Evolutionary conservation across 2,329 filamentous ascomycete species (phyloP).

Genomic region (Paecilomyces fulvus): DNA sequence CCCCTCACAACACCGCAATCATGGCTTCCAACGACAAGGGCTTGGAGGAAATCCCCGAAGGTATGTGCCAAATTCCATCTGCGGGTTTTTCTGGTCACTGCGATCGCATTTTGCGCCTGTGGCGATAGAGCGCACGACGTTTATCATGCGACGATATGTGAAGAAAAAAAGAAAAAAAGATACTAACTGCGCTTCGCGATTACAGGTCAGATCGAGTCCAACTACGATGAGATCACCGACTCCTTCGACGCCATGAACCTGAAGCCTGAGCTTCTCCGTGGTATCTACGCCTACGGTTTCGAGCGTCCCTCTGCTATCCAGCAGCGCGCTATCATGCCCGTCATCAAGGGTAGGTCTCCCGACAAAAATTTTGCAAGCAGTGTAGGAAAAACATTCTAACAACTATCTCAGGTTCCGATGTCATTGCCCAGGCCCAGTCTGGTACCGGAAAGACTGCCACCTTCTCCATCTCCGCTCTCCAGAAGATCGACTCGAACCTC

Average conservation of each 20-base stretch:
- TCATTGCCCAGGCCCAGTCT: conserved; percentile 98
- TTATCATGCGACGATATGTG: neutral
- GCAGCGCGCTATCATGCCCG: conserved; percentile 99
- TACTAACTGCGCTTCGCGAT: neutral
- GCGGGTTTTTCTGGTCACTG: conserved; percentile 4
- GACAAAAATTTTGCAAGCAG: neutral
- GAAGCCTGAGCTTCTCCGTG: conserved; percentile 94
- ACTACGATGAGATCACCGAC: conserved; percentile 99
- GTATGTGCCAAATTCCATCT: conserved; percentile 49
- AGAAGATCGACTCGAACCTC: conserved; percentile 92
- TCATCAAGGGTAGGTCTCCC: conserved; percentile 80
- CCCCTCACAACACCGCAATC: conserved; percentile 59
- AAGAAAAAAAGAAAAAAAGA: conserved; percentile 1
- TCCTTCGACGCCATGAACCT: conserved; percentile 98
- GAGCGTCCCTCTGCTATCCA: conserved; percentile 99
- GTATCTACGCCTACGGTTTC: conserved; percentile 99
- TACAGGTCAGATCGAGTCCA: conserved; percentile 96
- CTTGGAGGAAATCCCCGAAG: conserved; percentile 95
- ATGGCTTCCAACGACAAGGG: conserved; percentile 93
- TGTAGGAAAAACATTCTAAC: conserved; percentile 6
- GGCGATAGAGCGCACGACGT: neutral
- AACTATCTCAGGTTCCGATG: conserved; percentile 69
- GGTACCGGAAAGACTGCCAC: conserved; percentile 99
- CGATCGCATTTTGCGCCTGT: neutral
- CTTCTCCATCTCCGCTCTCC: conserved; percentile 97